Conservation (phyloP, 495 filamentous ascomycete species). For the Articulospora tetracladia region DNA sequence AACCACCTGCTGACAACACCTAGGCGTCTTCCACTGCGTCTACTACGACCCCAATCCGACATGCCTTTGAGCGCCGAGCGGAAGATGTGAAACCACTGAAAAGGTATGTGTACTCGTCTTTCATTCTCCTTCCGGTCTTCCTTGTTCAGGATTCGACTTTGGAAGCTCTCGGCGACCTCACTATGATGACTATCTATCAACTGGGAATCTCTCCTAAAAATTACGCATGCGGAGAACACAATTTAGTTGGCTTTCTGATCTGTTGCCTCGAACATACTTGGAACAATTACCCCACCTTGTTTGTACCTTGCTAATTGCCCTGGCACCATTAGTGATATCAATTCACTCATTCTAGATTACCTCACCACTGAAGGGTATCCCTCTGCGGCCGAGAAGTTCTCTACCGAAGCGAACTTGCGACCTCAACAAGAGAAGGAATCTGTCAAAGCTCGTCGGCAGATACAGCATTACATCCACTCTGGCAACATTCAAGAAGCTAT, state of each 20-base stretch:
- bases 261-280: constrained; percentile 15
- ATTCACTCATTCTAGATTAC: constrained; percentile 94
- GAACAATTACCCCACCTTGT: not conserved
- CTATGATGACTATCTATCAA: constrained; percentile 86
- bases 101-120: constrained; percentile 57
- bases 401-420: constrained; percentile 84
- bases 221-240: constrained; percentile 77
- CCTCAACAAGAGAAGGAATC: constrained; percentile 63
- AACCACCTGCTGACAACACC: not conserved
- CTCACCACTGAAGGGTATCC: constrained; percentile 94
- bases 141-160: too few relatives aligned
- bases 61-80: constrained; percentile 68
- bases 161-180: constrained; percentile 22
- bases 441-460: constrained; percentile 74
- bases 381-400: constrained; percentile 89
- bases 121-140: not conserved
- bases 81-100: constrained; percentile 87
- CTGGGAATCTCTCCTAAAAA: constrained; percentile 99
- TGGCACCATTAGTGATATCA: constrained; percentile 72
- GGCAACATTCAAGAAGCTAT: constrained; percentile 85
- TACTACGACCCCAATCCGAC: constrained; percentile 24
- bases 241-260: constrained; percentile 72
- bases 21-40: constrained; percentile 29
- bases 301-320: constrained; percentile 28
- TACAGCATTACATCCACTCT: constrained; percentile 73